phyloP scores from a whole-genome alignment of 78 protist genomes.

The Dictyostelium capitatum region DNA sequence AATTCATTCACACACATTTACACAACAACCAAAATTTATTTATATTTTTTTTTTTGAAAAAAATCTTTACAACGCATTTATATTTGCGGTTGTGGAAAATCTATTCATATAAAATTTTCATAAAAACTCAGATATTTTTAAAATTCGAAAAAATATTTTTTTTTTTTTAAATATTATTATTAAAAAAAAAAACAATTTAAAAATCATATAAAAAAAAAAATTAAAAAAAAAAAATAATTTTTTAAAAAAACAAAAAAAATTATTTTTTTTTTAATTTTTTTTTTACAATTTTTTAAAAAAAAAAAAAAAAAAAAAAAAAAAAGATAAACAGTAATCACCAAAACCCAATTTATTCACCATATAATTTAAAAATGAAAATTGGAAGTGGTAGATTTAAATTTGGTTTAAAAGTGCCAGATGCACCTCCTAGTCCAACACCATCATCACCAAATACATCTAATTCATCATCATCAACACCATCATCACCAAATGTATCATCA shows the following conservation, averaged over 20 bases:
- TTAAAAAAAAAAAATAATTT: no score
- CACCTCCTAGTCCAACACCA: constrained; percentile 24
- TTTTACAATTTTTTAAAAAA: neutral
- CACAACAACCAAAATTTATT: neutral
- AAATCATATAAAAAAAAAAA: no score
- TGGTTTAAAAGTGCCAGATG: constrained; percentile 26
- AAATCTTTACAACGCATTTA: no score
- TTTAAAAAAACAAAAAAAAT: no score
- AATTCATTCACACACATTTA: no score
- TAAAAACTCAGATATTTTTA: no score
- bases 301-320: constrained; percentile 11
- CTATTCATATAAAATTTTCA: no score
- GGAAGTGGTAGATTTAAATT: constrained; percentile 24
- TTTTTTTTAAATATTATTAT: no score
- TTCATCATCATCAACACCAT: neutral
- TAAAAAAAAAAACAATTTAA: no score
- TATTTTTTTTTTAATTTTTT: neutral
- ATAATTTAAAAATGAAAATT: neutral
- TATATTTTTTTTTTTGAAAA: neutral
- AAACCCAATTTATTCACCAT: no score
- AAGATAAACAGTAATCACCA: no score
- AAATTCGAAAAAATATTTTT: no score
- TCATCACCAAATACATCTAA: constrained; percentile 11
- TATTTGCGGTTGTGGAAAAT: neutral
- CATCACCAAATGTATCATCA: neutral